Evolutionary conservation across 768 basidiomycete species (phyloP).

Genomic region (Phaeotremella fagi): DNA sequence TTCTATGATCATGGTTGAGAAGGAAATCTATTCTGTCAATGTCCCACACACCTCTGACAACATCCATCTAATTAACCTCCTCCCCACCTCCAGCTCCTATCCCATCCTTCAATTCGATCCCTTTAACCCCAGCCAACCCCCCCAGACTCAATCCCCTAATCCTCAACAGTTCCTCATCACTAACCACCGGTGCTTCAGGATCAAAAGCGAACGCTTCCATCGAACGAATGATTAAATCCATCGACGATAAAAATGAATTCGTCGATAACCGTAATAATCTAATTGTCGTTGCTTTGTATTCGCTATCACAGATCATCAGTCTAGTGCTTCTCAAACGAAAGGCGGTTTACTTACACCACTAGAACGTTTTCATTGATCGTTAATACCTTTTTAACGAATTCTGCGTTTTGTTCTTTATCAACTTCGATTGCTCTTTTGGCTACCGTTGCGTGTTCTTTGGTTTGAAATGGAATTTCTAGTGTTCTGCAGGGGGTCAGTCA

Average conservation of each 20-base stretch:
- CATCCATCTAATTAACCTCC: too few species aligned
- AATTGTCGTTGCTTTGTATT: constrained; percentile 60
- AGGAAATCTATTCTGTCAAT: too few species aligned
- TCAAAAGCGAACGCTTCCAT: constrained; percentile 73
- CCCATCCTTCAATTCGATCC: constrained; percentile 41
- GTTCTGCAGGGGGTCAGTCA: constrained; percentile 50
- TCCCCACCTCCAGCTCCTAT: constrained; percentile 38
- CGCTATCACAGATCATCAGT: constrained; percentile 54
- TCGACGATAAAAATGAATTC: constrained; percentile 83
- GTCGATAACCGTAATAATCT: constrained; percentile 76
- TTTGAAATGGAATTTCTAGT: constrained; percentile 72
- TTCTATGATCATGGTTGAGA: too few species aligned
- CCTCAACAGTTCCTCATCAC: constrained; percentile 29
- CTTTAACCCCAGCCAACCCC: constrained; percentile 8
- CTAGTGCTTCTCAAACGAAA: background rate
- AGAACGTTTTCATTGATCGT: constrained; percentile 63
- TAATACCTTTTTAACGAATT: constrained; percentile 70
- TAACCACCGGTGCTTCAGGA: constrained; percentile 47
- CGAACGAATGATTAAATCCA: constrained; percentile 78
- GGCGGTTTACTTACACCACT: constrained; percentile 61
- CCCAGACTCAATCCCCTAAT: constrained; percentile 16
- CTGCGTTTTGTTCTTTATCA: constrained; percentile 74
- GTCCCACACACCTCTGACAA: too few species aligned
- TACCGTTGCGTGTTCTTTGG: constrained; percentile 67
- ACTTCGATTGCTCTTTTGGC: constrained; percentile 81